These are phyloP conservation scores for Auxenochlorella pyrenoidosa DNA, from an alignment of 139 green algal genomes.

Conservation along the genomic window DNA sequence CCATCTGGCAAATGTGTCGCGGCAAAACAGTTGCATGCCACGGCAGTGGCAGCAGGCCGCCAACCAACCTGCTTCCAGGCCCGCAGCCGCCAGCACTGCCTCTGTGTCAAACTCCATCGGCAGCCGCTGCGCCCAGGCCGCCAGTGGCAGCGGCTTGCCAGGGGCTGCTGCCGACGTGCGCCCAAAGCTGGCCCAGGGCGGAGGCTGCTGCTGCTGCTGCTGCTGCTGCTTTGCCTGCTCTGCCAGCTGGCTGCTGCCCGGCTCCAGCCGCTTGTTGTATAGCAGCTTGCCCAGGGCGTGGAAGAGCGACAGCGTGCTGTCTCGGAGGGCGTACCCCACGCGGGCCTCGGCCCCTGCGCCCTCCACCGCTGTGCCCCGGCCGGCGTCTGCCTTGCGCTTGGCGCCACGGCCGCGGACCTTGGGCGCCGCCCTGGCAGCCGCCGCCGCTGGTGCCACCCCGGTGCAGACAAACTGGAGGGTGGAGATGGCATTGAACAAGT, in stretches of 20 bases:
- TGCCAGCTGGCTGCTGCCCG: not conserved
- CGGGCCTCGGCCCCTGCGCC: not conserved
- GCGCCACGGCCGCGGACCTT: not conserved
- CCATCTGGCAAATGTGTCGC: too few relatives aligned
- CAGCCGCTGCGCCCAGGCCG: conserved; percentile 29
- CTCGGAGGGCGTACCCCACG: conserved; percentile 31
- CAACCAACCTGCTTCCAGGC: conserved; percentile 51
- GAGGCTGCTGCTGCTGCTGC: conserved; percentile 31
- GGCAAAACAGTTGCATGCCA: too few relatives aligned
- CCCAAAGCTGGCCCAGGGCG: not conserved
- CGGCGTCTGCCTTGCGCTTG: conserved; percentile 1
- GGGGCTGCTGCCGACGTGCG: not conserved
- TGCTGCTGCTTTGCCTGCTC: conserved; percentile 5
- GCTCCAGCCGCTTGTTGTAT: conserved; percentile 75
- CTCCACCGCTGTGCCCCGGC: not conserved
- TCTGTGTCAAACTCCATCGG: conserved; percentile 61
- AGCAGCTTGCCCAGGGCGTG: conserved; percentile 87
- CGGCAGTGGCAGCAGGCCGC: not conserved
- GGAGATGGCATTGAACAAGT: conserved; percentile 58
- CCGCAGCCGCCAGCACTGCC: conserved; percentile 54
- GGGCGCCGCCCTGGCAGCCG: not conserved
- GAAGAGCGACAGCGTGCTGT: conserved; percentile 72
- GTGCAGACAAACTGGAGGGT: conserved; percentile 57
- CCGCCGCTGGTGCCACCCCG: not conserved
- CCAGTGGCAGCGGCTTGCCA: not conserved